Evolutionary conservation across 257 asterid species (phyloP).

Genomic region (Nicotiana sylvestris): DNA sequence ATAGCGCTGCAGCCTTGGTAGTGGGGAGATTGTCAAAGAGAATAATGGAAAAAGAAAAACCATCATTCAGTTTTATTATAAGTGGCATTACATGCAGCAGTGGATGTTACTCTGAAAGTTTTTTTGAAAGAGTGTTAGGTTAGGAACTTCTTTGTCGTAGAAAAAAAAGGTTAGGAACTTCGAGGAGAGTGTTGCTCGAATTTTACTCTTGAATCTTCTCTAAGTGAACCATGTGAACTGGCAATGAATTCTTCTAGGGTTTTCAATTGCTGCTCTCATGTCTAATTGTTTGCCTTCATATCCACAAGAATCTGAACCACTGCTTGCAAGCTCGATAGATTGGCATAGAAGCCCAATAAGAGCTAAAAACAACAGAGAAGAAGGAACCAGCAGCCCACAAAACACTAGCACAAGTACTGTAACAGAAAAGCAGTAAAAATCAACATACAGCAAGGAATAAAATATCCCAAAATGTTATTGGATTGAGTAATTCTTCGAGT

Average conservation of each 20-base stretch:
- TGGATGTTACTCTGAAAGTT: neutral
- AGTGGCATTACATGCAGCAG: neutral
- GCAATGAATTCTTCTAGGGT: neutral
- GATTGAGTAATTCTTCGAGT: neutral
- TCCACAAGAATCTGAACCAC: constrained; percentile 10
- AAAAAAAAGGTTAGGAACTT: neutral
- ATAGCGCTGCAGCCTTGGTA: neutral
- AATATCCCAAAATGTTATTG: neutral
- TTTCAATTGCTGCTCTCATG: neutral
- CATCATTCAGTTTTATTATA: neutral
- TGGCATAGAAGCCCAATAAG: neutral
- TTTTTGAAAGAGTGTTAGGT: neutral
- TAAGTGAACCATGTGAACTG: neutral
- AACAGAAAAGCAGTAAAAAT: neutral
- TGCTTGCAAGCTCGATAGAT: neutral
- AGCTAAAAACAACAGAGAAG: neutral
- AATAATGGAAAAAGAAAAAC: neutral
- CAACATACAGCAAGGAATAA: neutral
- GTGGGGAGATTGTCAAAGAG: neutral
- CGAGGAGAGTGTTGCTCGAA: neutral
- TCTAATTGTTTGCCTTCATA: neutral
- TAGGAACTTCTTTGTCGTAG: neutral
- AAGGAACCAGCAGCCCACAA: neutral
- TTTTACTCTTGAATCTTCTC: neutral
- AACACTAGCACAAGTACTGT: neutral